phyloP scores from a whole-genome alignment of 2,329 filamentous ascomycete species.

The Ascomycota sp. region DNA sequence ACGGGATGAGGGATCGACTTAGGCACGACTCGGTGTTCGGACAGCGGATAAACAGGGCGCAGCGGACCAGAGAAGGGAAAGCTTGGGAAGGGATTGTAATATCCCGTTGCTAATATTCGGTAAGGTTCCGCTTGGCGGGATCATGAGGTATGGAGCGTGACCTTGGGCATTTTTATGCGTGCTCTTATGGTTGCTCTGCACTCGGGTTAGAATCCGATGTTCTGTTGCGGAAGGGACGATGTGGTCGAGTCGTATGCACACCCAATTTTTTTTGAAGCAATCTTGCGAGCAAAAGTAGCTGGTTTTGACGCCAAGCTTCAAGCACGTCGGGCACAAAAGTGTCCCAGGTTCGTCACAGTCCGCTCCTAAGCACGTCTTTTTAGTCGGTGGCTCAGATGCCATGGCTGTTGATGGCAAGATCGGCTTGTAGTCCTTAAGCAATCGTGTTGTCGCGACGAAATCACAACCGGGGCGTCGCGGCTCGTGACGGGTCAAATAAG shows the following conservation, averaged over 20 bases:
- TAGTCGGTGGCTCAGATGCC: constrained; percentile 27
- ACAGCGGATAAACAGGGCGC: constrained; percentile 74
- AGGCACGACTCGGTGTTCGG: constrained; percentile 50
- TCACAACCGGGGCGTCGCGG: no score
- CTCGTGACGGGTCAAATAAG: no score
- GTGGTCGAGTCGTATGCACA: constrained; percentile 23
- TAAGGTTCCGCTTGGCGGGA: constrained; percentile 69
- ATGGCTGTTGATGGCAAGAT: no score
- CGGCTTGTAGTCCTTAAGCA: no score
- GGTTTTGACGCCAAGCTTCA: constrained; percentile 71
- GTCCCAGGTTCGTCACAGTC: constrained; percentile 76
- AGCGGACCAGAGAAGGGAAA: constrained; percentile 66
- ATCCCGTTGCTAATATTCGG: constrained; percentile 75
- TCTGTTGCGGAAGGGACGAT: no score
- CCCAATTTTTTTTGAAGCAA: constrained; percentile 98
- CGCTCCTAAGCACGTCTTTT: constrained; percentile 56
- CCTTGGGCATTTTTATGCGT: constrained; percentile 52
- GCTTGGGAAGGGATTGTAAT: constrained; percentile 80
- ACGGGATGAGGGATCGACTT: constrained; percentile 68
- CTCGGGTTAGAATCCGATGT: no score
- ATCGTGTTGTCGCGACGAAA: no score
- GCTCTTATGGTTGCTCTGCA: constrained; percentile 57
- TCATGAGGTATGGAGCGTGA: constrained; percentile 52
- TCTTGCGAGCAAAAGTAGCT: constrained; percentile 97
- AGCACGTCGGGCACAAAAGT: constrained; percentile 84